Evolutionary conservation across 228 moss, liverwort and hornwort species (phyloP), one percentile per base, ranked within the genome.

Genomic region (Sphagnum fallax): DNA sequence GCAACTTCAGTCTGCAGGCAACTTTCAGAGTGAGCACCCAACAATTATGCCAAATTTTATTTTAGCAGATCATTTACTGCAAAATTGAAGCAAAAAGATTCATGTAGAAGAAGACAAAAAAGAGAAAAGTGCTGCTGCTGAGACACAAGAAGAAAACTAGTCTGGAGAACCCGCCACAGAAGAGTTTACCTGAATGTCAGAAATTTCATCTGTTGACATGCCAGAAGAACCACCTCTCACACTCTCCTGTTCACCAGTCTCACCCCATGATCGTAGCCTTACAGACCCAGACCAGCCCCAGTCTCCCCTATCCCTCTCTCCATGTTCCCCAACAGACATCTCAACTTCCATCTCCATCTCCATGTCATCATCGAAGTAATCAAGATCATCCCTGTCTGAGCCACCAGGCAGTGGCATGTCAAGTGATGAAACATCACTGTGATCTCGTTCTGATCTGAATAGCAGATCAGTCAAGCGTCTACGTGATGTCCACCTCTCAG

Each of bases 271-370:
- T 68, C 73, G 79, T 47, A 87, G 76, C 75, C 82, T 84, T 73
- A 91, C 67, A 69, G 88, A 90, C 71, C 82, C 82, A 71, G 84
- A 83, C 15, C 75, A 72, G 65, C 78, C 18, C 52, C 83, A 88
- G 64, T 84, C 79, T 66, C 77, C 75, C 50, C 80, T 60, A 50
- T 75, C 67, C 48, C 78, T 73, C 65, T 80, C 80, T 65, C 80
- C 80, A 63, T 80, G 80, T 53, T 75, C 80, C 66, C 70, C 71
- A 51, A 81, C 76, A 50, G 81, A 81, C 84, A 85, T 85, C 66
- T 85, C 84, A 67, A 85, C 82, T 64, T 85, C 84, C 84, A 84
- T 77, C 75, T 84, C 84, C 79, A 55, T 8, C 12, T 67, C 50
- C 67, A 67, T 52, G 16, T 78, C 84, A 71, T 79, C 70, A 51